These are phyloP conservation scores for Trichoderma atrobrunneum DNA, from an alignment of 2,329 filamentous ascomycete genomes.

Conservation along the genomic window DNA sequence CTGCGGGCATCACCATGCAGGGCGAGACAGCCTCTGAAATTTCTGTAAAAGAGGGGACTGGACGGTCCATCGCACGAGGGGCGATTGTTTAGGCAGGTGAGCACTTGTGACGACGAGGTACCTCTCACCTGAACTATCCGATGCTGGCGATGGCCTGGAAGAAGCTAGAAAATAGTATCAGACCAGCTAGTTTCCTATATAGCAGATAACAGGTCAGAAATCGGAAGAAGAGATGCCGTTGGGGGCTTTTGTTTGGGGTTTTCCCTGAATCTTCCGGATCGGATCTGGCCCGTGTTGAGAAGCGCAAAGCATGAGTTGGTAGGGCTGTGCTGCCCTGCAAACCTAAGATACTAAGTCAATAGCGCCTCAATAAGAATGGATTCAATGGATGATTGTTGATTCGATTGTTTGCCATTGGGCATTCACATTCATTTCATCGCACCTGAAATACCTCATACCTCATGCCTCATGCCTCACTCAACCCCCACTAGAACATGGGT, in stretches of 20 bases:
- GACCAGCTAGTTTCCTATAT: no score
- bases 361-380: not conserved
- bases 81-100: constrained; percentile 16
- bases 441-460: not conserved
- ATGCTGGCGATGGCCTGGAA: not conserved
- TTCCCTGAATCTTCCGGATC: not conserved
- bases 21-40: not conserved
- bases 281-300: not conserved
- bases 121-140: not conserved
- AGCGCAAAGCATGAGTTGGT: not conserved
- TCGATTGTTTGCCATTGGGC: not conserved
- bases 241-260: not conserved
- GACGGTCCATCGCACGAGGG: not conserved
- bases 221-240: not conserved
- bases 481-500: not conserved
- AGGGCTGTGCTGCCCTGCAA: no score
- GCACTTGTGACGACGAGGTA: not conserved
- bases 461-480: not conserved
- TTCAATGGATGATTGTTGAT: not conserved
- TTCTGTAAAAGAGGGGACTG: not conserved
- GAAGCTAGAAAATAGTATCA: not conserved
- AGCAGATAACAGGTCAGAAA: not conserved
- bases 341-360: not conserved
- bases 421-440: not conserved
- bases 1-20: not conserved